Evolutionary conservation across 1,284 basidiomycete species (phyloP), one percentile per base, ranked within the genome.

Genomic region (Malassezia globosa): DNA sequence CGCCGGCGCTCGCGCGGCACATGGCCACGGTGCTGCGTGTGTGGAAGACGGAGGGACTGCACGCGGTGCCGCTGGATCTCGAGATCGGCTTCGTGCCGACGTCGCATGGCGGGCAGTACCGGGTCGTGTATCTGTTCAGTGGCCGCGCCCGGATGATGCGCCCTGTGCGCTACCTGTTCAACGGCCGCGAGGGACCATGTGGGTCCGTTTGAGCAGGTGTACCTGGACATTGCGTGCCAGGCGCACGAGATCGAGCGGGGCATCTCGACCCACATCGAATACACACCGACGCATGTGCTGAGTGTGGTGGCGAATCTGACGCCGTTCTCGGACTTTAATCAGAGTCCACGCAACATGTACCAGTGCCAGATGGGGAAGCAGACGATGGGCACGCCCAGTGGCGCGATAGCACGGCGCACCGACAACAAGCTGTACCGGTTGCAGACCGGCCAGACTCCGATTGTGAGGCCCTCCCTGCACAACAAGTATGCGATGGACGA

Each of bases 341-440:
- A 80, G 64, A 75, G 73, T 31, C 78, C 78, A 3, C 72, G 78
- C 53, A 79, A 79, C 71, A 78, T 78, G 76, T 79, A 79, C 63
- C 77, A 92, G 76, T 54, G 51, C 54, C 78, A 96, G 83, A 99
- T 99, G 94, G 89, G 88, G 74, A 99, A 99, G 78, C 94, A 99
- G 79, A 86, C 87, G 1, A 97, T 99, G 94, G 94, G 94, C 33
- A 97, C 94, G 24, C 92, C 94, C 1, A 83, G 87, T 25, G 95
- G 89, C 1, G 85, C 88, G 3, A 72, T 96, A 24, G 79, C 80
- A 63, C 85, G 88, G 65, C 80, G 94, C 55, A 97, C 94, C 11
- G 94, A 99, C 75, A 97, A 97, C 78, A 99, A 97, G 75, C 81
- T 97, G 45, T 97, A 97, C 74, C 83, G 88, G 16, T 78, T 99